Conservation (phyloP, 106 monocot species). For the Gastrodia elata region DNA sequence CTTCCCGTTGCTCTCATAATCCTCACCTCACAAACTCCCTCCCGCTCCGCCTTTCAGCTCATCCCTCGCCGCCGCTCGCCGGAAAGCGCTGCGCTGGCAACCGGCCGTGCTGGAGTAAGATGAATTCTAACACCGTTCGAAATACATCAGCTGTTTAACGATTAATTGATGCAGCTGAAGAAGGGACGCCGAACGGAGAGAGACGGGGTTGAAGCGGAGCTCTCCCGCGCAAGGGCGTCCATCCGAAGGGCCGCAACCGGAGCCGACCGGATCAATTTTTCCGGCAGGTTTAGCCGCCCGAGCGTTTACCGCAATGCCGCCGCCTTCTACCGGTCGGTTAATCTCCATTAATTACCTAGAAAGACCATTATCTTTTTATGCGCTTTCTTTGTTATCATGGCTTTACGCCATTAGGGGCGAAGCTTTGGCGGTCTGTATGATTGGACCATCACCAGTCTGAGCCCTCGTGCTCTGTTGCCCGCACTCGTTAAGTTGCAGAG, state of each 20-base stretch:
- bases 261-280: neutral
- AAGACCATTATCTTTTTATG: neutral
- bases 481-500: too few species aligned
- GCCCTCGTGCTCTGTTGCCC: neutral
- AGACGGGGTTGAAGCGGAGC: constrained; percentile 5
- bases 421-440: neutral
- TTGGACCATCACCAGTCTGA: neutral
- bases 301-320: constrained; percentile 36
- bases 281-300: constrained; percentile 5
- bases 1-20: constrained; percentile 4
- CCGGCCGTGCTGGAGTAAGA: too few species aligned
- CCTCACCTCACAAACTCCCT: neutral
- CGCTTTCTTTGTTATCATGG: neutral
- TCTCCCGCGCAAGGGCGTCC: constrained; percentile 14
- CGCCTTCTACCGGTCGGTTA: constrained; percentile 27
- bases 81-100: neutral
- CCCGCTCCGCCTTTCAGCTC: neutral
- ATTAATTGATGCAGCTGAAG: neutral
- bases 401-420: neutral
- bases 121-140: neutral
- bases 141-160: neutral
- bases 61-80: neutral
- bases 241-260: constrained; percentile 10
- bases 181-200: neutral
- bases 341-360: neutral